These are phyloP conservation scores for Penicillium olsonii DNA, from an alignment of 2,329 filamentous ascomycete species.

Conservation along the genomic window DNA sequence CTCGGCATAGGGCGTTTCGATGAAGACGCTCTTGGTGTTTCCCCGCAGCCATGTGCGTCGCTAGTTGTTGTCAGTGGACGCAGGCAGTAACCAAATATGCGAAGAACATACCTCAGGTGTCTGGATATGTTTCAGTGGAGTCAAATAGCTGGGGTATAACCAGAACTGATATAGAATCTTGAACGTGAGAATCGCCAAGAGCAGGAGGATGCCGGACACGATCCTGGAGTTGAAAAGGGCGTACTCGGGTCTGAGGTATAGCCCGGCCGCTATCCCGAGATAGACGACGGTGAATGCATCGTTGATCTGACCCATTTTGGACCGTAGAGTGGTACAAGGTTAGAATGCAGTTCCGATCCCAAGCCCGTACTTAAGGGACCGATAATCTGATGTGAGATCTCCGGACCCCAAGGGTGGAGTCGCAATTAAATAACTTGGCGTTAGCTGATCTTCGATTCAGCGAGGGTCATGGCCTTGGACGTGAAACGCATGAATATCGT, in stretches of 20 bases:
- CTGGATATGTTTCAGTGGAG: slow-evolving; percentile 60
- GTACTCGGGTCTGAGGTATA: slow-evolving; percentile 30
- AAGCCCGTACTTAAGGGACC: background rate
- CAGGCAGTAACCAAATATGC: background rate
- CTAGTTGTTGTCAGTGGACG: slow-evolving; percentile 22
- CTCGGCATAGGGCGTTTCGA: slow-evolving; percentile 42
- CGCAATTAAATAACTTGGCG: no score
- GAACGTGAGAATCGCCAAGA: slow-evolving; percentile 22
- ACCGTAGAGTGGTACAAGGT: no score
- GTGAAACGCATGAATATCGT: no score
- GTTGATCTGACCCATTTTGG: slow-evolving; percentile 14
- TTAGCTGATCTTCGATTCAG: no score
- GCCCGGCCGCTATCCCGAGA: slow-evolving; percentile 16
- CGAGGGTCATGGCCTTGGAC: no score
- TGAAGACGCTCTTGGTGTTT: slow-evolving; percentile 41
- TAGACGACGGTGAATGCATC: slow-evolving; percentile 19
- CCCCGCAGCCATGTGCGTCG: slow-evolving; percentile 49
- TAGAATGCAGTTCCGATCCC: background rate
- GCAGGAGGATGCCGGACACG: slow-evolving; percentile 24
- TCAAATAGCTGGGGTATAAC: slow-evolving; percentile 61
- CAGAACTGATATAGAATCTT: slow-evolving; percentile 42
- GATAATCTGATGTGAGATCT: no score
- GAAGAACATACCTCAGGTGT: slow-evolving; percentile 48
- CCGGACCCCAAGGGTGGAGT: no score
- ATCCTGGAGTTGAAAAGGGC: slow-evolving; percentile 30